These are phyloP conservation scores for Fusarium sp. DNA, from an alignment of 2,329 filamentous ascomycete species.

Conservation along the genomic window DNA sequence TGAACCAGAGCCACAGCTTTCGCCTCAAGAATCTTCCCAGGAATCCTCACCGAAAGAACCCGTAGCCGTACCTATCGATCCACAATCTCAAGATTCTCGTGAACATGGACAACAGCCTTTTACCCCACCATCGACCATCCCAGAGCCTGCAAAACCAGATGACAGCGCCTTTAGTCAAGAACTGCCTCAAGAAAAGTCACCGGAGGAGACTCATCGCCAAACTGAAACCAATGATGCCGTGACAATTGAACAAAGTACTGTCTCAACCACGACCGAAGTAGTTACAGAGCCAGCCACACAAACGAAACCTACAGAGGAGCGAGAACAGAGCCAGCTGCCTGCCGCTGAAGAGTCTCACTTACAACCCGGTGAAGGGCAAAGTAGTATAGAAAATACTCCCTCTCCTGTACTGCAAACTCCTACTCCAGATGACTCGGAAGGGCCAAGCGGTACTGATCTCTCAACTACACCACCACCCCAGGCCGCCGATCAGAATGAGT, in stretches of 20 bases:
- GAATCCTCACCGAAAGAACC: conserved; percentile 4
- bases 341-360: not conserved
- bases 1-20: conserved; percentile 29
- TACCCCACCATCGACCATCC: conserved; percentile 43
- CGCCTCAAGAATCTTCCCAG: conserved; percentile 14
- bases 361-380: conserved; percentile 3
- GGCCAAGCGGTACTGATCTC: conserved; percentile 25
- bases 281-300: conserved; percentile 9
- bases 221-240: not conserved
- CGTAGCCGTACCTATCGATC: conserved; percentile 7
- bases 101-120: conserved; percentile 35
- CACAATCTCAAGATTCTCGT: conserved; percentile 23
- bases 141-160: conserved; percentile 34
- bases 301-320: conserved; percentile 18
- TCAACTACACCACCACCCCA: conserved; percentile 30
- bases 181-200: conserved; percentile 1
- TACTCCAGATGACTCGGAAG: conserved; percentile 34
- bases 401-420: conserved; percentile 28
- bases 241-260: not conserved
- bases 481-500: conserved; percentile 23
- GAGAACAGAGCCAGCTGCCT: conserved; percentile 18
- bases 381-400: not conserved
- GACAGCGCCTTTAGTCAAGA: conserved; percentile 8
- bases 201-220: conserved; percentile 1
- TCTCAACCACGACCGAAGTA: not conserved